A percentile compares a stretch with the other conserved stretches of the same genome.
Evolutionary conservation across 1,284 basidiomycete species (phyloP).

Genomic region (Crucibulum cyathiforme): DNA sequence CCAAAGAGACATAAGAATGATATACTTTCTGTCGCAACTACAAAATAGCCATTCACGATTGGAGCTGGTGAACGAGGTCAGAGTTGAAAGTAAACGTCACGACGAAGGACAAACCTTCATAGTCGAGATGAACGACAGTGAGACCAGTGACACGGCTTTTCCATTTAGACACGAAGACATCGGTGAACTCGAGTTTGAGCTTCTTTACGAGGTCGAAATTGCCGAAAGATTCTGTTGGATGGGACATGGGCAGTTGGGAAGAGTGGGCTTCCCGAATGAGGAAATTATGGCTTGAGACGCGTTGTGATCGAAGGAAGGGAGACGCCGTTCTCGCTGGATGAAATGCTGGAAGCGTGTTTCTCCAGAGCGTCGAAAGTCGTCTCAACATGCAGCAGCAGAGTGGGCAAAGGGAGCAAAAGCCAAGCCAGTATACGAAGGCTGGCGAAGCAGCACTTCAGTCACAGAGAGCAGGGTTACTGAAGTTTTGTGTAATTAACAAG

Average conservation of each 20-base stretch:
- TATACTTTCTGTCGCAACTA: conserved; percentile 90
- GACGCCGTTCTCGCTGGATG: conserved; percentile 12
- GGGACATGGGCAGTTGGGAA: conserved; percentile 20
- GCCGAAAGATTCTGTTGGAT: conserved; percentile 51
- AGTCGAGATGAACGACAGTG: conserved; percentile 81
- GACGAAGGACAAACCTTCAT: conserved; percentile 63
- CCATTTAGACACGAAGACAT: conserved; percentile 85
- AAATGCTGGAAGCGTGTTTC: conserved; percentile 17
- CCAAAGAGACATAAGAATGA: conserved; percentile 2
- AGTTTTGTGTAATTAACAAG: no score
- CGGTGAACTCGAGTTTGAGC: conserved; percentile 76
- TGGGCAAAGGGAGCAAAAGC: background rate
- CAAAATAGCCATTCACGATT: conserved; percentile 92
- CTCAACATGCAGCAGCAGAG: conserved; percentile 32
- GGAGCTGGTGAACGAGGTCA: conserved; percentile 59
- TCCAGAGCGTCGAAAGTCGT: conserved; percentile 37
- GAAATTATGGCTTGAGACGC: conserved; percentile 22
- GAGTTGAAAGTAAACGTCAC: conserved; percentile 7
- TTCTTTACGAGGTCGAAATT: conserved; percentile 84
- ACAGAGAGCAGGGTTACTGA: background rate
- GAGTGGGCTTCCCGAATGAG: conserved; percentile 30
- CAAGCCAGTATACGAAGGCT: background rate
- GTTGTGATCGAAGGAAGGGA: background rate
- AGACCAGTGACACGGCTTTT: conserved; percentile 80
- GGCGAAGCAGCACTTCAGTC: background rate